A percentile compares a stretch with the other conserved stretches of the same genome.
These are phyloP conservation scores for Bryoerythrophyllum caledonicum DNA, from an alignment of 225 moss, liverwort and hornwort species.

Conservation along the genomic window DNA sequence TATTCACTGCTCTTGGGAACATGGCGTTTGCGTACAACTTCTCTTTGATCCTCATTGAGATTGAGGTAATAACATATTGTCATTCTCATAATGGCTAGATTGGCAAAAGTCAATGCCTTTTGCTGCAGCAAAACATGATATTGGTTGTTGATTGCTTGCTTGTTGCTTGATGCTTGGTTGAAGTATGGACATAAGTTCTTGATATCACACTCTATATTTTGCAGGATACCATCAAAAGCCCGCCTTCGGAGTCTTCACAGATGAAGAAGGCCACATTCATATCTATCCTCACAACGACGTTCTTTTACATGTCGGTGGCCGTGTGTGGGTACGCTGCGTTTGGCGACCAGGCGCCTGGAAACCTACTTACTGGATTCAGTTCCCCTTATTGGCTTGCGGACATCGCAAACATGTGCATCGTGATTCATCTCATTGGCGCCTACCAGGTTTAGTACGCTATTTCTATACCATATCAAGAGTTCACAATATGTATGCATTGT, in stretches of 20 bases:
- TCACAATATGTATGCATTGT: too few species aligned
- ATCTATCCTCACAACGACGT: conserved; percentile 57
- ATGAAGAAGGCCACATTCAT: conserved; percentile 66
- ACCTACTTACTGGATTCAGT: conserved; percentile 68
- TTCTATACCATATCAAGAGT: background rate
- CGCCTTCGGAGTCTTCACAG: conserved; percentile 66
- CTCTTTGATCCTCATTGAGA: conserved; percentile 89
- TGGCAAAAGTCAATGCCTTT: too few species aligned
- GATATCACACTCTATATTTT: background rate
- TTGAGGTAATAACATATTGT: conserved; percentile 47
- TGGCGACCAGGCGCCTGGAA: conserved; percentile 48
- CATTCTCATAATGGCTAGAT: too few species aligned
- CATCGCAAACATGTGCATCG: conserved; percentile 66
- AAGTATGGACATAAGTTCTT: too few species aligned
- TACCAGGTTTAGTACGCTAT: conserved; percentile 58
- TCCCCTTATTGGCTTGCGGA: conserved; percentile 78
- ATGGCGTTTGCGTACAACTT: conserved; percentile 92
- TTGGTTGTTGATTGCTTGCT: too few species aligned
- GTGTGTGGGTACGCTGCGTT: conserved; percentile 74
- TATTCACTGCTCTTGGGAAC: conserved; percentile 77
- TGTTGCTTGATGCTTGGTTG: too few species aligned
- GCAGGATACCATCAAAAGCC: conserved; percentile 69
- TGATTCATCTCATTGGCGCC: conserved; percentile 80
- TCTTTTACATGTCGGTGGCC: conserved; percentile 75
- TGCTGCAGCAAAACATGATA: too few species aligned